Conservation (phyloP, 805 yeast species). For the Cyberlindnera maclurae region DNA sequence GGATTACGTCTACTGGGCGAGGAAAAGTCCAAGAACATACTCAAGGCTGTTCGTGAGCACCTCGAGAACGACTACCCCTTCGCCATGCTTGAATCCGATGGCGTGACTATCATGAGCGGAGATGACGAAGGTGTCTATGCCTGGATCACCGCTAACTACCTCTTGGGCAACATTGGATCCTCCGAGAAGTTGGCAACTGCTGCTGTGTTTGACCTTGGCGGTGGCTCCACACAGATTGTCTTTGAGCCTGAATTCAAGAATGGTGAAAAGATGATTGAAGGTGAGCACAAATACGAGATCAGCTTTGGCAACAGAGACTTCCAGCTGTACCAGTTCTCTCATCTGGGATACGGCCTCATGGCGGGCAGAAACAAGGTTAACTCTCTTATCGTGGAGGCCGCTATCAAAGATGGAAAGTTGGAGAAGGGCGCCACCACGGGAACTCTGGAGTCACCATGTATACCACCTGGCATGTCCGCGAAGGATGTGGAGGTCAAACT, state of each 20-base stretch:
- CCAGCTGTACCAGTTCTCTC: slow-evolving; percentile 85
- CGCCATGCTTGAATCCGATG: slow-evolving; percentile 82
- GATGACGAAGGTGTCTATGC: slow-evolving; percentile 97
- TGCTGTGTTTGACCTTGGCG: slow-evolving; percentile 96
- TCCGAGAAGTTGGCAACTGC: slow-evolving; percentile 74
- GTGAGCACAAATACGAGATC: slow-evolving; percentile 81
- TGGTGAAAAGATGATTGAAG: slow-evolving; percentile 62
- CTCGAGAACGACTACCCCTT: slow-evolving; percentile 81
- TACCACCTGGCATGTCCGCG: slow-evolving; percentile 71
- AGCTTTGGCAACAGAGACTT: slow-evolving; percentile 78
- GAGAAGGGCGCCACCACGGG: slow-evolving; percentile 33
- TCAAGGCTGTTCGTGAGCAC: slow-evolving; percentile 69
- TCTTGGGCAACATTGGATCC: slow-evolving; percentile 88
- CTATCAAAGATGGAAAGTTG: slow-evolving; percentile 35
- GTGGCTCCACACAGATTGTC: slow-evolving; percentile 97
- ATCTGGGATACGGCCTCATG: slow-evolving; percentile 92
- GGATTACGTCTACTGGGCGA: slow-evolving; percentile 85
- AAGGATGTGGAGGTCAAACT: slow-evolving; percentile 54
- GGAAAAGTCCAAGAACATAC: slow-evolving; percentile 61
- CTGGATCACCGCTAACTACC: slow-evolving; percentile 94
- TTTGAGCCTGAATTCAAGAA: slow-evolving; percentile 79
- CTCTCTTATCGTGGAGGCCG: slow-evolving; percentile 48
- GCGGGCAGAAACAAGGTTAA: slow-evolving; percentile 86
- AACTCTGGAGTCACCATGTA: slow-evolving; percentile 70
- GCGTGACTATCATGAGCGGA: slow-evolving; percentile 91